Base-by-base conservation (phyloP, 2,329 filamentous ascomycete genomes). In the Fusarium tupiense region DNA sequence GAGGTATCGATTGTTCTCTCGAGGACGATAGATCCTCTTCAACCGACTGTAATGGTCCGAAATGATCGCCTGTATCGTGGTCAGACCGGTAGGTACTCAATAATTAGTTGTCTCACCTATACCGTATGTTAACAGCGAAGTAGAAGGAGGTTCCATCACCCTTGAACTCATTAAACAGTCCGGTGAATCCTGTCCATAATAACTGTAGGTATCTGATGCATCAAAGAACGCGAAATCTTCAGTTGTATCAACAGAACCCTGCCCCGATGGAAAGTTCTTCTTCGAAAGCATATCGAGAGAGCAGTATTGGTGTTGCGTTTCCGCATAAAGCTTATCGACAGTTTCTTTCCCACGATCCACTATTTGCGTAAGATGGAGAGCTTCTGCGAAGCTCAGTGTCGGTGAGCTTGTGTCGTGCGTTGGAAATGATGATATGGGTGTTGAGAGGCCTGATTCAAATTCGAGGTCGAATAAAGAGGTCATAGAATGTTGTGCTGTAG, bases 261-360 rank as follows among this genome's bases (percentile, higher is more conserved):
- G 35, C 6, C 14, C 6, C 0, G 4, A 10, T 13, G 20, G 0
- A 0, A 26, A 3, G 3, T 8, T 1, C 4, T 4, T 17, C 17
- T 54, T 14, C 8, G 35, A 54, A 17, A 54, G 24, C 52, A 40
- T 40, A 7, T 54, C 35, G 9, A n/a, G 24, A 4, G 52, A 29
- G 5, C 20, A 54, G 35, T 40, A 29, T 12, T 54, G 35, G 0
- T 24, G 2, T 9, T n/a, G 35, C 0, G 0, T 54, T 12, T 14
- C 14, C 6, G 17, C 8, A 5, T 26, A 4, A 4, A 17, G 1
- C 19, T 1, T 4, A n/a, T 19, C 6, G 2, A 2, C 7, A 6
- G 33, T 4, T 16, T 37, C 17, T 11, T 14, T 19, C 10, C 8
- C 16, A 24, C 20, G 1, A 6, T 13, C 20, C 10, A 7, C 5